These are phyloP conservation scores for Camelina neglecta DNA, from an alignment of 345 rosid species.

Conservation along the genomic window DNA sequence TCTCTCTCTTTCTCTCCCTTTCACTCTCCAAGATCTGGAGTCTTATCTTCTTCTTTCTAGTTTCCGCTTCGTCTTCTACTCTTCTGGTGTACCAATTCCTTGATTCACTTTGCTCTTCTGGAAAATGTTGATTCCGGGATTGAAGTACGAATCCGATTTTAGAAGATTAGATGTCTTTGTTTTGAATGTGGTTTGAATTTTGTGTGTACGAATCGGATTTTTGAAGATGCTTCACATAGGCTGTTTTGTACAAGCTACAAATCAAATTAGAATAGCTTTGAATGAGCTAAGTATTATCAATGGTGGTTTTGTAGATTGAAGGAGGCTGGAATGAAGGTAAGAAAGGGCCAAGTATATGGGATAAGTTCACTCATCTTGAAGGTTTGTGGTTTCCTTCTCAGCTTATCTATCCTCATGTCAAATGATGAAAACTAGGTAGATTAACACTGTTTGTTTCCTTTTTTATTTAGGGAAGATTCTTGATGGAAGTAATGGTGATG, in stretches of 20 bases:
- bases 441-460: slow-evolving; percentile 7
- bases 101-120: neutral
- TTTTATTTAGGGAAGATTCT: slow-evolving; percentile 62
- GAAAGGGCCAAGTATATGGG: slow-evolving; percentile 88
- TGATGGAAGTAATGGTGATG: slow-evolving; percentile 79
- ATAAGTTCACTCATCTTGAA: slow-evolving; percentile 67
- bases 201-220: too few relatives aligned
- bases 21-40: neutral
- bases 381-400: slow-evolving; percentile 46
- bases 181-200: neutral
- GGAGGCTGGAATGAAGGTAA: slow-evolving; percentile 82
- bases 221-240: too few relatives aligned
- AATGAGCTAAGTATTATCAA: neutral
- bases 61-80: neutral
- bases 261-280: neutral
- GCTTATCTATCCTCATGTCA: neutral
- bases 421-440: neutral
- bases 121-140: neutral
- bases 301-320: slow-evolving; percentile 64
- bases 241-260: too few relatives aligned
- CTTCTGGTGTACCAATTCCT: neutral
- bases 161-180: neutral
- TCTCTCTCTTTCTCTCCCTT: slow-evolving; percentile 26
- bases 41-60: neutral
- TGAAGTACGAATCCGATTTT: slow-evolving; percentile 1